Evolutionary conservation across 2,329 filamentous ascomycete genomes (phyloP), one percentile per base, ranked within the genome.

Genomic region (Epichloe uncinata): DNA sequence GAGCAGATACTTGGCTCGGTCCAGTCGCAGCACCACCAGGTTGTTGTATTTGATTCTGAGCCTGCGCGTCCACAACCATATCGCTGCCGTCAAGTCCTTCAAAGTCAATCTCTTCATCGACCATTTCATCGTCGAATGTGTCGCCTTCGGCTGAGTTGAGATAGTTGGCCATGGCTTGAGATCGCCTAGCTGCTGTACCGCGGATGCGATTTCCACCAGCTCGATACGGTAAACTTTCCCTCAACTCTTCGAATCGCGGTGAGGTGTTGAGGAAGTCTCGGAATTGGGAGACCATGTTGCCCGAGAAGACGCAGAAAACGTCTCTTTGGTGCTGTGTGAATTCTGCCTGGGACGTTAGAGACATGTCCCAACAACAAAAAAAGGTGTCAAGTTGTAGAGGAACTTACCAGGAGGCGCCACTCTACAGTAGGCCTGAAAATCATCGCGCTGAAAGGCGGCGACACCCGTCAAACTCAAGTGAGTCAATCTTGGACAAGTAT

Each of bases 261-360:
- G 71, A 68, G 0, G 65, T 70, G 56, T 89, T 94, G 38, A 98
- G 74, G 61, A 89, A 86, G 30, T 83, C 77, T 41, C 91, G 84
- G 26, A 98, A 78, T 40, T 79, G 78, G 41, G 73, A 72, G 2
- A 98, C 91, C 50, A 90, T 90, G 26, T 79, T 77, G 5, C 93
- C 91, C 2, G 90, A 96, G 66, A 98, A 98, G 49, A 98, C 93
- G 62, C 93, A 98, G 64, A 98, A 98, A 7, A 97, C 88, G 48
- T 91, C 84, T 54, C 93, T 82, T 65, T 98, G 93, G 62, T 96
- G 89, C 44, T 91, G 85, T 16, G 90, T 97, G 64, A 98, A 98
- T 66, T 97, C 93, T 82, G 50, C 3, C 2, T 37, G 11, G 45
- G n/a, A 4, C 8, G 13, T 41, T 15, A 36, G 12, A 15, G 20